Conservation (phyloP, 1,139 yeast genomes). For the Yamadazyma mexicana region DNA sequence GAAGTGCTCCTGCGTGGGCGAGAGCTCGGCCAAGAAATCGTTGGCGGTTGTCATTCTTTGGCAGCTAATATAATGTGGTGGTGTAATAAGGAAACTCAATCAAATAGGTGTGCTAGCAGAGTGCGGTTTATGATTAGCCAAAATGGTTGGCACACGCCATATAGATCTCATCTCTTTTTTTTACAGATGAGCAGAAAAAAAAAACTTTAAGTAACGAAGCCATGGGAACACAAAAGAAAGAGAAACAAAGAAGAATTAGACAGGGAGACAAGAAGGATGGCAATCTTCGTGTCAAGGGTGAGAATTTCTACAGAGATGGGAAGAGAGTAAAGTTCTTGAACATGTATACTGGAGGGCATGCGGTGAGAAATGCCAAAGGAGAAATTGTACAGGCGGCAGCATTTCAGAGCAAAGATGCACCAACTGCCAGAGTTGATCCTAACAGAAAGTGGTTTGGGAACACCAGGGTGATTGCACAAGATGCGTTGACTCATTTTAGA, state of each 20-base stretch:
- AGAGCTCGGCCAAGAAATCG: constrained; percentile 24
- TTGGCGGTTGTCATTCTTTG: constrained; percentile 4
- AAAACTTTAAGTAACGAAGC: constrained; percentile 4
- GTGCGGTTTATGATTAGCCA: not conserved
- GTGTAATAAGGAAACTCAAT: too few relatives aligned
- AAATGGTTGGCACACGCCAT: not conserved
- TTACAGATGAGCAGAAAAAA: constrained; percentile 2
- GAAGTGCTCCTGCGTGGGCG: constrained; percentile 77
- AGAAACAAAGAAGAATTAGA: constrained; percentile 79
- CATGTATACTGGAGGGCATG: constrained; percentile 92
- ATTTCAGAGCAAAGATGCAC: constrained; percentile 83
- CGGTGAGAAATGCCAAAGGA: constrained; percentile 83
- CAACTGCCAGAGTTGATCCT: constrained; percentile 92
- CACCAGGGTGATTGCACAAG: constrained; percentile 96
- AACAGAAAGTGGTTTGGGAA: constrained; percentile 97
- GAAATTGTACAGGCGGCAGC: constrained; percentile 86
- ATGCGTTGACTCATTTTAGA: constrained; percentile 90
- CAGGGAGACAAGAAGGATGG: constrained; percentile 85
- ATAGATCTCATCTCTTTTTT: constrained; percentile 13
- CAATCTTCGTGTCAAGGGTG: constrained; percentile 92
- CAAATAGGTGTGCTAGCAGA: too few relatives aligned
- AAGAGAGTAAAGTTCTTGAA: constrained; percentile 85
- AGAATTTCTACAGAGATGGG: constrained; percentile 93
- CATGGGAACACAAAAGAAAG: constrained; percentile 95
- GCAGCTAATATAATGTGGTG: too few relatives aligned